phyloP scores from a whole-genome alignment of 163 green algal genomes.

The Coccomyxa subellipsoidea region DNA sequence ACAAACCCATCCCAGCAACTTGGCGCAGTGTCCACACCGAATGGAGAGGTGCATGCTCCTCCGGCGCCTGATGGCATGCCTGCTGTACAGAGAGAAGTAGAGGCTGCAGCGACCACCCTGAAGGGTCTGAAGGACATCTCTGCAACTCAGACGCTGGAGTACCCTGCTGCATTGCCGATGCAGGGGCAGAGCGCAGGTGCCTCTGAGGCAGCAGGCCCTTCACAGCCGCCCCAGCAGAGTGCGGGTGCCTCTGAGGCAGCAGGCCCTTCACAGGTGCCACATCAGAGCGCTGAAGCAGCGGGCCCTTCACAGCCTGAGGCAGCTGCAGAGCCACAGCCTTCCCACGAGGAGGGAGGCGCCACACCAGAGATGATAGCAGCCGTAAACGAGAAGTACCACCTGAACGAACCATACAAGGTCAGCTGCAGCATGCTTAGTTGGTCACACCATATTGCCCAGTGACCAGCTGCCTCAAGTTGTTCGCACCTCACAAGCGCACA shows the following conservation, averaged over 20 bases:
- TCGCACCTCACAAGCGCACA: too few relatives aligned
- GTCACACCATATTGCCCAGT: background rate
- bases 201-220: background rate
- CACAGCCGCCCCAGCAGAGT: too few relatives aligned
- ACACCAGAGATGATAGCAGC: background rate
- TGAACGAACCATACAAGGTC: background rate
- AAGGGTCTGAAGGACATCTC: background rate
- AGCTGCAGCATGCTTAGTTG: background rate
- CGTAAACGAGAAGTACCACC: background rate
- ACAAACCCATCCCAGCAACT: too few relatives aligned
- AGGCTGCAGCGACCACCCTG: too few relatives aligned
- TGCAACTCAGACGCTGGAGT: background rate
- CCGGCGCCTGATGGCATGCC: too few relatives aligned
- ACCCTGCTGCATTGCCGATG: background rate
- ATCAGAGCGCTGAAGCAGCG: background rate
- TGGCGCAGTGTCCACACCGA: too few relatives aligned
- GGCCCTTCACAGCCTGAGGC: background rate
- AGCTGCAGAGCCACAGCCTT: background rate
- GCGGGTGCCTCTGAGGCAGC: background rate
- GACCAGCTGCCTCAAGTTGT: background rate
- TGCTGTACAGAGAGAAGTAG: too few relatives aligned
- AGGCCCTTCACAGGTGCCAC: too few relatives aligned
- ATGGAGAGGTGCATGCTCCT: too few relatives aligned
- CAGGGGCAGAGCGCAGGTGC: too few relatives aligned
- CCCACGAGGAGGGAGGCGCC: background rate